Conservation (phyloP, 352 stramenopile genomes). For the Pythium phragmiticola region DNA sequence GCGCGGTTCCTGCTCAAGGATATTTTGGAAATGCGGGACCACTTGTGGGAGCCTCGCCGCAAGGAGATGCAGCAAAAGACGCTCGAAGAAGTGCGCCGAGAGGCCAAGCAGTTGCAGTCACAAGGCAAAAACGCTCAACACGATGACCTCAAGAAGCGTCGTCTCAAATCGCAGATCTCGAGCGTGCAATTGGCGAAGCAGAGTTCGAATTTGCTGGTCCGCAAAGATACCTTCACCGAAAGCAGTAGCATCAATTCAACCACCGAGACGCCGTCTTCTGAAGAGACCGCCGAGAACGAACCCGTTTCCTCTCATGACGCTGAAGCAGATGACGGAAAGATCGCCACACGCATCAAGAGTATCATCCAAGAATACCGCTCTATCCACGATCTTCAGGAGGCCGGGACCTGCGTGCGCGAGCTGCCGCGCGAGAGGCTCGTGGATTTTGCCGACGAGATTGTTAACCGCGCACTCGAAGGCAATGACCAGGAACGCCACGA, state of each 20-base stretch:
- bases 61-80: slow-evolving; percentile 89
- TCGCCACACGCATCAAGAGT: slow-evolving; percentile 80
- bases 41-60: slow-evolving; percentile 84
- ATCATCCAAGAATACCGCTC: slow-evolving; percentile 85
- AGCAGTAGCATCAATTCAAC: neutral
- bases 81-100: slow-evolving; percentile 76
- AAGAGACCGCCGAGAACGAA: neutral
- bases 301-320: neutral
- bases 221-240: slow-evolving; percentile 31
- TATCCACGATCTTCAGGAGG: slow-evolving; percentile 81
- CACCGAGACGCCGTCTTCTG: slow-evolving; percentile 1
- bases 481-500: slow-evolving; percentile 68
- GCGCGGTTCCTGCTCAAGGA: slow-evolving; percentile 84
- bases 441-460: slow-evolving; percentile 69
- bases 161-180: slow-evolving; percentile 75
- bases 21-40: slow-evolving; percentile 79
- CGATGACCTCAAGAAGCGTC: slow-evolving; percentile 68
- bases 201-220: slow-evolving; percentile 76
- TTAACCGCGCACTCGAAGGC: slow-evolving; percentile 72
- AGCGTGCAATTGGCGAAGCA: slow-evolving; percentile 79
- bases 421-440: slow-evolving; percentile 49
- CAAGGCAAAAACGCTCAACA: slow-evolving; percentile 89
- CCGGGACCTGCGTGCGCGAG: slow-evolving; percentile 65
- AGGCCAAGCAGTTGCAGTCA: slow-evolving; percentile 80
- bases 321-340: slow-evolving; percentile 37